Percentiles rank a stretch among this genome's conserved stretches.
Evolutionary conservation across 23 red algal species (phyloP).

Genomic region (Agarophyton chilense): DNA sequence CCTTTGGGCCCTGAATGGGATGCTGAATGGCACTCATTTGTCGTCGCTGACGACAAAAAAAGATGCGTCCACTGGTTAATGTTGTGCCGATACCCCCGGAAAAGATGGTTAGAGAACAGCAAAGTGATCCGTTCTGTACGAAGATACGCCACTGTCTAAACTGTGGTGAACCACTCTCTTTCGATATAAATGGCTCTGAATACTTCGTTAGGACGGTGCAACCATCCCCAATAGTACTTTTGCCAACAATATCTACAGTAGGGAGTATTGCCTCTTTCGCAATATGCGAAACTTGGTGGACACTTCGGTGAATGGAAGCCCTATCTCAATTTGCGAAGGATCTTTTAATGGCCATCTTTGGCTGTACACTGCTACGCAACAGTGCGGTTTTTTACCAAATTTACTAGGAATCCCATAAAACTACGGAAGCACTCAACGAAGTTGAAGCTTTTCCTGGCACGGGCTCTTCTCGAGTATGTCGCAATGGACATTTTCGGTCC

Average conservation of each 20-base stretch:
- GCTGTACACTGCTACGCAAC: not conserved
- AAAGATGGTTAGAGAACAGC: no score
- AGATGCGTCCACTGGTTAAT: no score
- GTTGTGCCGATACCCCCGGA: no score
- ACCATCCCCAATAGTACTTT: not conserved
- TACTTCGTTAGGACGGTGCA: not conserved
- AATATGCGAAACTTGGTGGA: not conserved
- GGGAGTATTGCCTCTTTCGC: not conserved
- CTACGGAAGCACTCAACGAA: not conserved
- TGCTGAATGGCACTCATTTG: no score
- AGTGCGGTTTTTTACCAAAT: not conserved
- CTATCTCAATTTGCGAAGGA: not conserved
- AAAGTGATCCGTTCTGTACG: not conserved
- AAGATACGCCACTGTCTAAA: not conserved
- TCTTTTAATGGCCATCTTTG: not conserved
- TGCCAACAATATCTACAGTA: not conserved
- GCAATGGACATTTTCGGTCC: not conserved
- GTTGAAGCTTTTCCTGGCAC: no score
- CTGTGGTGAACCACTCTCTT: not conserved
- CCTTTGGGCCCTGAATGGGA: no score
- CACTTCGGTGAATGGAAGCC: no score
- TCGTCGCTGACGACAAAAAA: no score
- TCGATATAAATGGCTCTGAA: not conserved
- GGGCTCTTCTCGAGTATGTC: no score
- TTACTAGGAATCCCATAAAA: not conserved